Evolutionary conservation across 2,329 filamentous ascomycete genomes (phyloP), one percentile per base, ranked within the genome.

Genomic region (Chaetomiaceae sp.): DNA sequence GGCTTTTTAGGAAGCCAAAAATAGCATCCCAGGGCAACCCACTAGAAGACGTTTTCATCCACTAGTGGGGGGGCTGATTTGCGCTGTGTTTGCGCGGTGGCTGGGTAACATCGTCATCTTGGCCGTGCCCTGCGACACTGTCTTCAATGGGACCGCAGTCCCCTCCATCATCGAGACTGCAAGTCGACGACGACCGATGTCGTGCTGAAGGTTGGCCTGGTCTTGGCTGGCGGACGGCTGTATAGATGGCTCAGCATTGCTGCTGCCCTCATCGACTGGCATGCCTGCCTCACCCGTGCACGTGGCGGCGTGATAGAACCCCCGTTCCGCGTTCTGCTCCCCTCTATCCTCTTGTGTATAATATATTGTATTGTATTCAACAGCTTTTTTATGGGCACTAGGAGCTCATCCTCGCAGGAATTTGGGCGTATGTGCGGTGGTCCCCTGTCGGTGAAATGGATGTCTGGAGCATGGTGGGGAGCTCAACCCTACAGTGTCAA

Each of bases 181-280:
- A 37, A 5, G n/a, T 7, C 31, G 46, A 14, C 42, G 46, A 54
- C 39, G 51, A 54, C 46, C 23, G 17, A 39, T 42, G 41, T 34
- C 39, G 16, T 46, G 41, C 40, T 49, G 33, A 39, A 44, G 31
- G 31, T 30, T 47, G 37, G 25, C 48, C 44, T 17, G 31, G 42
- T 46, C 34, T 39, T 20, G 44, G 21, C 34, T 12, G 23, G 44
- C 23, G 44, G 34, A 21, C 16, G 34, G 20, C 33, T 38, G 31
- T 17, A 44, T 37, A 30, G 42, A 37, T 25, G 31, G 19, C 31
- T 25, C 20, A n/a, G 42, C 20, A 44, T 19, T 21, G 21, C 27
- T 38, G 21, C 21, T 19, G n/a, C 44, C n/a, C 23, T 34, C 25
- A 20, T 37, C 44, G 19, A 40, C 38, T 20, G 38, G 21, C 19